phyloP scores from a whole-genome alignment of 2,329 filamentous ascomycete genomes.

The Fusarium devonianum region DNA sequence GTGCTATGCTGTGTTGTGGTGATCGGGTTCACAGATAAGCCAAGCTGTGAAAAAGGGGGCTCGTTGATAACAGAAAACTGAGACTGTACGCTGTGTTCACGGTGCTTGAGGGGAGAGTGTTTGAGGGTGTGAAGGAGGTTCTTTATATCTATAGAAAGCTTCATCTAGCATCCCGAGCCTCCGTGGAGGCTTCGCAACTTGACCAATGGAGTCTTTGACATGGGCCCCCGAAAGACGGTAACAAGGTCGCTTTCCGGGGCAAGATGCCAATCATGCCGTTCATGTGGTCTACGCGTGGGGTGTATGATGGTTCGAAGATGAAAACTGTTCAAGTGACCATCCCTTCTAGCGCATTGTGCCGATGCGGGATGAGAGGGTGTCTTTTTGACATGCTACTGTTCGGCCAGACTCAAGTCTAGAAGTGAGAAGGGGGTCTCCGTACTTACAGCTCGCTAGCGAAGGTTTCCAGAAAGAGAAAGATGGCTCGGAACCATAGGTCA shows the following conservation, averaged over 20 bases:
- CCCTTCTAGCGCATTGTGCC: not conserved
- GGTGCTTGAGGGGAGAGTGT: not conserved
- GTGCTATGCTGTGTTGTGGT: no score
- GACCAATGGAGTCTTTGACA: not conserved
- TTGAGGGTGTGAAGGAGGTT: not conserved
- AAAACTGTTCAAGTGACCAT: constrained; percentile 11
- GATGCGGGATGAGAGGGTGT: not conserved
- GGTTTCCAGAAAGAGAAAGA: constrained; percentile 1
- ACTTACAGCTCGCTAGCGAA: not conserved
- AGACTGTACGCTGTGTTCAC: not conserved
- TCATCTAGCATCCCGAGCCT: not conserved
- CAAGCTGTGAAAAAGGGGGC: no score
- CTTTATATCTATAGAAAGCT: constrained; percentile 4
- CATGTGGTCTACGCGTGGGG: not conserved
- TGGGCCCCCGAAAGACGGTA: not conserved
- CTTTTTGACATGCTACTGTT: not conserved
- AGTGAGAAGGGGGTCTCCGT: not conserved
- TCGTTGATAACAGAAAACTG: not conserved
- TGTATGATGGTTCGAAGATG: not conserved
- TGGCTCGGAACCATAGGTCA: not conserved
- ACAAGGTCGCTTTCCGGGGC: not conserved
- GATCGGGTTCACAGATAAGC: no score
- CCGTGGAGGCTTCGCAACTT: not conserved
- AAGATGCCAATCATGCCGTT: not conserved
- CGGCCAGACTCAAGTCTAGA: no score